phyloP scores from a whole-genome alignment of 2,329 filamentous ascomycete genomes.

The Sporothrix globosa region DNA sequence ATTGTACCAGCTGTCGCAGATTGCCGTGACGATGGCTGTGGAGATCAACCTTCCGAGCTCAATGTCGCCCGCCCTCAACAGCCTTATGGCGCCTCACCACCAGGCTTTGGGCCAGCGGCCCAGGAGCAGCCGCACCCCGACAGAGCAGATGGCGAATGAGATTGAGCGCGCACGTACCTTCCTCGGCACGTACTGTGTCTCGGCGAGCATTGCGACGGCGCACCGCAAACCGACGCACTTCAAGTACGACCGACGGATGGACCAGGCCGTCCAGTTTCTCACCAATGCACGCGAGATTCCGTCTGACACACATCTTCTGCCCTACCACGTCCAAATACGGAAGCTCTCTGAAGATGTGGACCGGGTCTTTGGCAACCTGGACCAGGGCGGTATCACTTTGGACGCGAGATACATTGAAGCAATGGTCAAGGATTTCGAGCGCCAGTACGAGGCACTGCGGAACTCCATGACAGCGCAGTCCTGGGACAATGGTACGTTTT shows the following conservation, averaged over 20 bases:
- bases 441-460: slow-evolving; percentile 34
- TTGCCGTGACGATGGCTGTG: slow-evolving; percentile 36
- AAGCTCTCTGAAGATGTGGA: slow-evolving; percentile 37
- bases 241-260: slow-evolving; percentile 34
- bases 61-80: background rate
- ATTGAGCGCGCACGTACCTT: slow-evolving; percentile 36
- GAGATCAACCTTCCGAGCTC: slow-evolving; percentile 35
- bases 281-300: slow-evolving; percentile 23
- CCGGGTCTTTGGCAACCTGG: slow-evolving; percentile 32
- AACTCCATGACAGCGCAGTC: slow-evolving; percentile 30
- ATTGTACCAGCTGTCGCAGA: slow-evolving; percentile 38
- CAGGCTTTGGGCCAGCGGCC: background rate
- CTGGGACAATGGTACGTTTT: slow-evolving; percentile 34
- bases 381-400: slow-evolving; percentile 29
- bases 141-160: slow-evolving; percentile 30
- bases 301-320: slow-evolving; percentile 33
- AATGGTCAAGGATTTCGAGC: slow-evolving; percentile 37
- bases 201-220: slow-evolving; percentile 35
- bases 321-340: slow-evolving; percentile 34
- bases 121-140: slow-evolving; percentile 13
- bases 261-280: slow-evolving; percentile 34
- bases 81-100: background rate
- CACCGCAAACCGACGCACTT: slow-evolving; percentile 37
- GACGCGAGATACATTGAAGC: slow-evolving; percentile 36
- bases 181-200: slow-evolving; percentile 37